phyloP scores from a whole-genome alignment of 306 rosid species.

The Nissolia schottii region DNA sequence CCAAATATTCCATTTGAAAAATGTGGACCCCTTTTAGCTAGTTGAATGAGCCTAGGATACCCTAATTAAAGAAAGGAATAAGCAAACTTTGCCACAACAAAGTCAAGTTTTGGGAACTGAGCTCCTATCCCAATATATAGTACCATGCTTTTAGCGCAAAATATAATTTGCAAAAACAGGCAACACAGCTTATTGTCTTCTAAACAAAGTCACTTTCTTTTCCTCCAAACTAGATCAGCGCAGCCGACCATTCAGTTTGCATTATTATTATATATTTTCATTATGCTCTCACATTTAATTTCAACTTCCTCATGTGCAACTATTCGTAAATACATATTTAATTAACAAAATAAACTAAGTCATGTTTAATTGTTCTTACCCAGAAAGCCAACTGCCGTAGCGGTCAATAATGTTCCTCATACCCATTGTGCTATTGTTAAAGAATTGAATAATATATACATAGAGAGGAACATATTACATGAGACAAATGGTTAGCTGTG shows the following conservation, averaged over 20 bases:
- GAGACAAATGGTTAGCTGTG: no score
- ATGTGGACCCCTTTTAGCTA: not conserved
- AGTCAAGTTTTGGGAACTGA: not conserved
- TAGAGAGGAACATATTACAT: no score
- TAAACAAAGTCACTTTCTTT: not conserved
- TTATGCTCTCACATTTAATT: not conserved
- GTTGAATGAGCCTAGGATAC: not conserved
- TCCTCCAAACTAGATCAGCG: not conserved
- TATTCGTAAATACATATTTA: not conserved
- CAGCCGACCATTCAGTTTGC: not conserved
- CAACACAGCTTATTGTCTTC: not conserved
- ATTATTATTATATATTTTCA: not conserved
- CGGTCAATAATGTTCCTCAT: no score
- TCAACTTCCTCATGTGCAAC: not conserved
- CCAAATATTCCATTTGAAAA: not conserved
- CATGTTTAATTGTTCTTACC: not conserved
- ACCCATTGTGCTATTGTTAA: no score
- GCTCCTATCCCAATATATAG: not conserved
- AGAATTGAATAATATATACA: no score
- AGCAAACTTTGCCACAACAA: not conserved
- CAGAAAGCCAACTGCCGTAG: not conserved
- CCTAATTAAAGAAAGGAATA: not conserved
- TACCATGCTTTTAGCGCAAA: not conserved
- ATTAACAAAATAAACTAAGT: not conserved
- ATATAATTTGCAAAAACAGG: not conserved